Conservation (phyloP, 345 rosid species). For the Punica granatum region DNA sequence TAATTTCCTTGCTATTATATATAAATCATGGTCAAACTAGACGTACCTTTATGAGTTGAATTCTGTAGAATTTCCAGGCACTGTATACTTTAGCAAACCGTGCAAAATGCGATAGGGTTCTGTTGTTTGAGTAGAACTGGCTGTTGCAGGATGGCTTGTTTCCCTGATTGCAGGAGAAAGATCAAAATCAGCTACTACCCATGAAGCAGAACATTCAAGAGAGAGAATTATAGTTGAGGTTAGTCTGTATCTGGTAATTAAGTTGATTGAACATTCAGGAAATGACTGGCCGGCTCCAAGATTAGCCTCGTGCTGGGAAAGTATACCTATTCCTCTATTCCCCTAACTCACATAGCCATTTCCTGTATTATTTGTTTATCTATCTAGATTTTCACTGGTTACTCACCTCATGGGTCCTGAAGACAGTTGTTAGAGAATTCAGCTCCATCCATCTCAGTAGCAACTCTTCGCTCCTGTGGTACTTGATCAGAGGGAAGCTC, state of each 20-base stretch:
- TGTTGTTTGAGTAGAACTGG: conserved; percentile 53
- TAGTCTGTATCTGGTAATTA: neutral
- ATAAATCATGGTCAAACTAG: neutral
- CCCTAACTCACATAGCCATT: neutral
- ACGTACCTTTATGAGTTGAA: conserved; percentile 51
- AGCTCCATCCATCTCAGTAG: conserved; percentile 76
- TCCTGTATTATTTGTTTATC: neutral
- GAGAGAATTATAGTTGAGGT: neutral
- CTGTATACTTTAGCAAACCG: conserved; percentile 54
- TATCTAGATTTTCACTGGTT: neutral
- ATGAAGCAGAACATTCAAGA: neutral
- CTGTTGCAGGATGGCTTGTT: conserved; percentile 53
- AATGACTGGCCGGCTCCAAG: neutral
- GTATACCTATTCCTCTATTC: neutral
- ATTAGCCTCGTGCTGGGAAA: neutral
- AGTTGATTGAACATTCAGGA: neutral
- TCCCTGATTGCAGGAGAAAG: conserved; percentile 30
- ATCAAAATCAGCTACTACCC: neutral
- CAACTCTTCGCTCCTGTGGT: conserved; percentile 55
- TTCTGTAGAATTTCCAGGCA: conserved; percentile 66
- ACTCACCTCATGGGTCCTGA: conserved; percentile 70
- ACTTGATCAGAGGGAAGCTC: conserved; percentile 44
- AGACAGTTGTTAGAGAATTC: conserved; percentile 52
- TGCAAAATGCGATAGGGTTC: conserved; percentile 50
- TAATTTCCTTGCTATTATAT: neutral